Evolutionary conservation across 192 early-diverging fungal species (phyloP).

Genomic region (Linnemannia zychae): DNA sequence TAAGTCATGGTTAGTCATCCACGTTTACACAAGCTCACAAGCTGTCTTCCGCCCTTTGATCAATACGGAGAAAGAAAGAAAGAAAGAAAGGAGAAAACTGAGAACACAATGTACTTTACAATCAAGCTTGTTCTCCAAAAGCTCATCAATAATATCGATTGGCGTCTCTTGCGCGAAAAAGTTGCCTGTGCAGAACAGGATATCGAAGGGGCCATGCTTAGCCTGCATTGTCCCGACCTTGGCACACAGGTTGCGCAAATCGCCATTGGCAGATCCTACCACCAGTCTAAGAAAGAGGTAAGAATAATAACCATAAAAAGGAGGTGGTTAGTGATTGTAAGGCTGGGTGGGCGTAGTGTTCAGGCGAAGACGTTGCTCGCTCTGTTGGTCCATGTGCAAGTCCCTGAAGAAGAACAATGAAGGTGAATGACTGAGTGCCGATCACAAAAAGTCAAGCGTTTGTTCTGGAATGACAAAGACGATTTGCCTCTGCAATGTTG

Average conservation of each 20-base stretch:
- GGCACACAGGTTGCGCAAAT: constrained; percentile 73
- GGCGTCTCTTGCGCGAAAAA: constrained; percentile 74
- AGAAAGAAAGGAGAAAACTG: neutral
- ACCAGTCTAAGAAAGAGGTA: constrained; percentile 66
- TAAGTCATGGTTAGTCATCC: neutral
- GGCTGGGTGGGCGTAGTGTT: neutral
- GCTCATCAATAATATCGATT: constrained; percentile 61
- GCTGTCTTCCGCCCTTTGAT: neutral
- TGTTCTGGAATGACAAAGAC: too few relatives aligned
- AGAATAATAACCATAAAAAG: neutral
- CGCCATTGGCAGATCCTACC: constrained; percentile 81
- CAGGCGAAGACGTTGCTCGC: too few relatives aligned
- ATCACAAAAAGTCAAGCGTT: too few relatives aligned
- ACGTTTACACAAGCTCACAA: neutral
- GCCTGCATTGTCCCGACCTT: constrained; percentile 82
- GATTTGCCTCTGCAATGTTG: too few relatives aligned
- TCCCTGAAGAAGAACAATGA: too few relatives aligned
- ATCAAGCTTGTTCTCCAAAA: constrained; percentile 69
- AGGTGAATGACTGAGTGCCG: too few relatives aligned
- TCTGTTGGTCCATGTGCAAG: too few relatives aligned
- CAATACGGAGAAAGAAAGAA: neutral
- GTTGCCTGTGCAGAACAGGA: constrained; percentile 85
- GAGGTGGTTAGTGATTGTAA: neutral
- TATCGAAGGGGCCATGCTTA: constrained; percentile 91
- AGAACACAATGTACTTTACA: constrained; percentile 45